These are phyloP conservation scores for Chlorencoelia australis DNA, from an alignment of 2,329 filamentous ascomycete species.

Conservation along the genomic window DNA sequence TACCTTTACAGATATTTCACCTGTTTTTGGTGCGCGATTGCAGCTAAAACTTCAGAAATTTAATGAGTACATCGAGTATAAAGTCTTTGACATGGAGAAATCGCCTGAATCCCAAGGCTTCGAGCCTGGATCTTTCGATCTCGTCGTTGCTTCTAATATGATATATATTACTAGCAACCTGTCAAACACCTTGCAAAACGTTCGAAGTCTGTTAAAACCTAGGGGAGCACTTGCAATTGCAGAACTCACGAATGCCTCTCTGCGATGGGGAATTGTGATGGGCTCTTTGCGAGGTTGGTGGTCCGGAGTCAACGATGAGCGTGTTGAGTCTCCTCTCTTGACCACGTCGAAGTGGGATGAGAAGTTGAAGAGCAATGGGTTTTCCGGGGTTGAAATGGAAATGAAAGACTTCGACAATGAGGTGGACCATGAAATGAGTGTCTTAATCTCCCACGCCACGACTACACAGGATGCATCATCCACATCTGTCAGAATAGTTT, in stretches of 20 bases:
- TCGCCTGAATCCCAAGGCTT: conserved; percentile 28
- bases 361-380: not conserved
- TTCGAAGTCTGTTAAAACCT: conserved; percentile 1
- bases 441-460: not conserved
- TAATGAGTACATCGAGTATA: conserved; percentile 14
- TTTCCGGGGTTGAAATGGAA: not conserved
- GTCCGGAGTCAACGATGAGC: not conserved
- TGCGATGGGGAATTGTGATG: not conserved
- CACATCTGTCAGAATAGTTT: too few relatives aligned
- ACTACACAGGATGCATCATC: too few relatives aligned
- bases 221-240: not conserved
- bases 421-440: not conserved
- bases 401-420: not conserved
- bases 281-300: conserved; percentile 2
- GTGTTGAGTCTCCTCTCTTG: not conserved
- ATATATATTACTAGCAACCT: not conserved
- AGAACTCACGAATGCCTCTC: not conserved
- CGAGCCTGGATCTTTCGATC: conserved; percentile 21
- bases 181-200: not conserved
- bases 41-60: conserved; percentile 24
- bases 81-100: conserved; percentile 27
- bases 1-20: conserved; percentile 22
- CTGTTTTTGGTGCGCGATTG: conserved; percentile 24
- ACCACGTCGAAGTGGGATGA: not conserved
- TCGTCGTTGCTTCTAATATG: conserved; percentile 22